These are phyloP conservation scores for Myriosclerotinia curreyana DNA, from an alignment of 2,329 filamentous ascomycete genomes.

Conservation along the genomic window DNA sequence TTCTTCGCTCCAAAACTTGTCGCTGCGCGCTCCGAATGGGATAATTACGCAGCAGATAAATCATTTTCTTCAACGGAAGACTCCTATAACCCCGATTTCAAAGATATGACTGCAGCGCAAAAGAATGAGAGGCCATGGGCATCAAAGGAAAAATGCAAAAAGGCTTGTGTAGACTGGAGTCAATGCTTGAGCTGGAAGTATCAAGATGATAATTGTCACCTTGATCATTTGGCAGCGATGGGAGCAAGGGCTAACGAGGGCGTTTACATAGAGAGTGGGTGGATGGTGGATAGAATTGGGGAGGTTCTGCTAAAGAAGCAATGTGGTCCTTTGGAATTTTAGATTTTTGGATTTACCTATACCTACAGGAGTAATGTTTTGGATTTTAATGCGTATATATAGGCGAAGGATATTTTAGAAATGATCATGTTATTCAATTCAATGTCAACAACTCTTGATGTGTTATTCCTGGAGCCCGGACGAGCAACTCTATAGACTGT, in stretches of 20 bases:
- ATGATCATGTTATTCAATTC: not conserved
- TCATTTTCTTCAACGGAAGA: slow-evolving; percentile 20
- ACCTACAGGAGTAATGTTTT: not conserved
- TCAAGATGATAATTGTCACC: slow-evolving; percentile 24
- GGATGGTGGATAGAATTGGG: slow-evolving; percentile 28
- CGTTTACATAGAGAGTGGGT: slow-evolving; percentile 26
- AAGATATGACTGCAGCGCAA: slow-evolving; percentile 2
- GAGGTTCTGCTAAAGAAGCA: slow-evolving; percentile 17
- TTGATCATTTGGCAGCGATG: slow-evolving; percentile 24
- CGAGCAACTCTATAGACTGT: not conserved
- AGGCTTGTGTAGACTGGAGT: slow-evolving; percentile 25
- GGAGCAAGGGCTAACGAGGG: slow-evolving; percentile 22
- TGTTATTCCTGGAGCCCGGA: not conserved
- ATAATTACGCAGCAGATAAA: slow-evolving; percentile 25
- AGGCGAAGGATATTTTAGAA: not conserved
- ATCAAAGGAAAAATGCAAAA: slow-evolving; percentile 21
- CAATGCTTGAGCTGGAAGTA: slow-evolving; percentile 27
- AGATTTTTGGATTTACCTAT: not conserved
- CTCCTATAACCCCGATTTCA: not conserved
- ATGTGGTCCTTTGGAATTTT: slow-evolving; percentile 22
- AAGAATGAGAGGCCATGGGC: slow-evolving; percentile 23
- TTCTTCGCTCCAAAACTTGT: slow-evolving; percentile 8
- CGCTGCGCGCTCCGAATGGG: slow-evolving; percentile 20
- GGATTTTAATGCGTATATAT: not conserved
- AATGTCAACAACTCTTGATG: not conserved